A percentile compares a stretch with the other conserved stretches of the same genome.
Evolutionary conservation across 345 rosid genomes (phyloP).

Genomic region (Erucastrum elatum): DNA sequence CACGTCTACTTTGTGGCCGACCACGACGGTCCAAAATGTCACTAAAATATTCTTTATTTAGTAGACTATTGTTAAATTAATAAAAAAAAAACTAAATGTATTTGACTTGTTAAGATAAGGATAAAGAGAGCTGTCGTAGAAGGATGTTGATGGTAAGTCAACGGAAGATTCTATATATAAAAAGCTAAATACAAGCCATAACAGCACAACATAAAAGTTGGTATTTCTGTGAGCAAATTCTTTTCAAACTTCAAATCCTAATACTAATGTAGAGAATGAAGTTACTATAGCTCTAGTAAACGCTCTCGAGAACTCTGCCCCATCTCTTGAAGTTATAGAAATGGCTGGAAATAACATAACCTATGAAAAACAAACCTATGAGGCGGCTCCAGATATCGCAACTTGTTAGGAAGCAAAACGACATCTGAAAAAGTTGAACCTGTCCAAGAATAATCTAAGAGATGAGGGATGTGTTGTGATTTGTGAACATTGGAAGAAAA

Average conservation of each 20-base stretch:
- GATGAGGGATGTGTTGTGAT: conserved; percentile 63
- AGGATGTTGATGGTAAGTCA: too few species aligned
- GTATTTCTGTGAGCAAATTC: conserved; percentile 59
- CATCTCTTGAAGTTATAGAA: conserved; percentile 67
- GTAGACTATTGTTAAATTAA: neutral
- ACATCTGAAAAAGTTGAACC: conserved; percentile 59
- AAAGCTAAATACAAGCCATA: too few species aligned
- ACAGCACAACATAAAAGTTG: conserved; percentile 43
- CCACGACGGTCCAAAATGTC: conserved; percentile 26
- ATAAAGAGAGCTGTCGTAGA: too few species aligned
- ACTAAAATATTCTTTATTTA: neutral
- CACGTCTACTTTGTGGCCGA: conserved; percentile 41
- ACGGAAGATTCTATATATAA: too few species aligned
- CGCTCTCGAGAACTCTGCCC: conserved; percentile 59
- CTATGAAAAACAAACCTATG: conserved; percentile 21
- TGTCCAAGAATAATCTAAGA: conserved; percentile 75
- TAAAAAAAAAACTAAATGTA: neutral
- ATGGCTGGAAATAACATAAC: conserved; percentile 84
- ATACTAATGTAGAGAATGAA: conserved; percentile 70
- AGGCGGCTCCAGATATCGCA: conserved; percentile 53
- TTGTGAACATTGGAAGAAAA: conserved; percentile 30
- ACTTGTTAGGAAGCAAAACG: conserved; percentile 57
- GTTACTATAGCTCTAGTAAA: conserved; percentile 54
- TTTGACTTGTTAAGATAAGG: too few species aligned
- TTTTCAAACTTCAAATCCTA: conserved; percentile 50